Conservation (phyloP, 164 flowering plant species). For the Vitis riparia region DNA sequence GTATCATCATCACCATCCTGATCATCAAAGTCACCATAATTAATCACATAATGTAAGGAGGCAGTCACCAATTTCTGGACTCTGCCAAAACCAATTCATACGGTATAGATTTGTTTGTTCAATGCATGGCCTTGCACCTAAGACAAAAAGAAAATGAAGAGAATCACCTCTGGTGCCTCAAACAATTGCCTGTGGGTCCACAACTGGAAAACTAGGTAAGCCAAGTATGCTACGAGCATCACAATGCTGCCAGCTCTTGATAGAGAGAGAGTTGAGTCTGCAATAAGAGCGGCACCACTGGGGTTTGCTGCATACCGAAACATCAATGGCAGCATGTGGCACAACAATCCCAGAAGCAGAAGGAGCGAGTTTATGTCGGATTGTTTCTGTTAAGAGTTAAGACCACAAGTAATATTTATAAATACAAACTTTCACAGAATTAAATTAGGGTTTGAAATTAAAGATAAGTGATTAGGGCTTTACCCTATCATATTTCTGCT, state of each 20-base stretch:
- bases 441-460: too few species aligned
- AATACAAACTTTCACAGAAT: background rate
- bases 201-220: conserved; percentile 74
- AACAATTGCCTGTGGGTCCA: conserved; percentile 76
- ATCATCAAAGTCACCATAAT: too few species aligned
- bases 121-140: too few species aligned
- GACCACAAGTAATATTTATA: background rate
- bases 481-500: conserved; percentile 83
- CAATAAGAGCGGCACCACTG: background rate
- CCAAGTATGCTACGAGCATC: conserved; percentile 73
- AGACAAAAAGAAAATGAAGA: background rate
- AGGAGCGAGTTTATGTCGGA: conserved; percentile 77
- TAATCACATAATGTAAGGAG: too few species aligned
- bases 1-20: conserved; percentile 32
- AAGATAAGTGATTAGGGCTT: background rate
- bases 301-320: conserved; percentile 35
- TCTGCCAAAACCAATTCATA: too few species aligned
- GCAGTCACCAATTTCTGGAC: too few species aligned
- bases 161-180: conserved; percentile 57
- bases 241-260: conserved; percentile 82
- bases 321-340: conserved; percentile 74
- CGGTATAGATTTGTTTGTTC: too few species aligned
- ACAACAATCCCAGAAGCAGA: conserved; percentile 63
- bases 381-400: conserved; percentile 63
- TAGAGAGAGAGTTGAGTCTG: conserved; percentile 40